A percentile compares a stretch with the other conserved stretches of the same genome.
These are phyloP conservation scores for Rutstroemia sp. DNA, from an alignment of 2,329 filamentous ascomycete genomes.

Conservation along the genomic window DNA sequence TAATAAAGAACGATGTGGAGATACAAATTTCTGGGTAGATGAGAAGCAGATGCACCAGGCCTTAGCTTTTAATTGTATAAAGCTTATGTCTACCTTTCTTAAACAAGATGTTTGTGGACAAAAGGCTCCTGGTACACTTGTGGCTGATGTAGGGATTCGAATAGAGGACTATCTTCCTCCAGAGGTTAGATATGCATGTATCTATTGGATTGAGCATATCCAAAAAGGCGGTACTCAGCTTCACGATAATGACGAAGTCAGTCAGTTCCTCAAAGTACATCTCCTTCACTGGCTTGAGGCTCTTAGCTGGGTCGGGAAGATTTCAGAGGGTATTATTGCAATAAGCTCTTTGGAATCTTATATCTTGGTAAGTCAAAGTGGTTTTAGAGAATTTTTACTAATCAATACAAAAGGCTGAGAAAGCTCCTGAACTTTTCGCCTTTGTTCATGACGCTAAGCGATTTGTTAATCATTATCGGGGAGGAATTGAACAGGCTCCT, in stretches of 20 bases:
- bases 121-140: not conserved
- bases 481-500: slow-evolving; percentile 10
- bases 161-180: slow-evolving; percentile 20
- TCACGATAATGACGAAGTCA: slow-evolving; percentile 26
- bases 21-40: slow-evolving; percentile 32
- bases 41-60: slow-evolving; percentile 27
- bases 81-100: slow-evolving; percentile 29
- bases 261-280: slow-evolving; percentile 32
- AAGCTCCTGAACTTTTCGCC: no score
- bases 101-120: slow-evolving; percentile 32
- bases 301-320: slow-evolving; percentile 25
- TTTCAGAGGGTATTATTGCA: slow-evolving; percentile 11
- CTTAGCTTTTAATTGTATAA: slow-evolving; percentile 31
- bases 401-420: not conserved
- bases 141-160: slow-evolving; percentile 28
- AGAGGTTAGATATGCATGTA: slow-evolving; percentile 26
- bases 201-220: slow-evolving; percentile 15
- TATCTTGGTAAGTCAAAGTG: not conserved
- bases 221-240: slow-evolving; percentile 18
- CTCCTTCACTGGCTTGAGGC: slow-evolving; percentile 18
- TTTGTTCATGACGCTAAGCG: not conserved
- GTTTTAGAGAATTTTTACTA: not conserved
- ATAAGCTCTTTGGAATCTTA: slow-evolving; percentile 10
- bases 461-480: not conserved
- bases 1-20: slow-evolving; percentile 1